Evolutionary conservation across 225 moss, liverwort and hornwort genomes (phyloP).

Genomic region (Polytrichum formosum): DNA sequence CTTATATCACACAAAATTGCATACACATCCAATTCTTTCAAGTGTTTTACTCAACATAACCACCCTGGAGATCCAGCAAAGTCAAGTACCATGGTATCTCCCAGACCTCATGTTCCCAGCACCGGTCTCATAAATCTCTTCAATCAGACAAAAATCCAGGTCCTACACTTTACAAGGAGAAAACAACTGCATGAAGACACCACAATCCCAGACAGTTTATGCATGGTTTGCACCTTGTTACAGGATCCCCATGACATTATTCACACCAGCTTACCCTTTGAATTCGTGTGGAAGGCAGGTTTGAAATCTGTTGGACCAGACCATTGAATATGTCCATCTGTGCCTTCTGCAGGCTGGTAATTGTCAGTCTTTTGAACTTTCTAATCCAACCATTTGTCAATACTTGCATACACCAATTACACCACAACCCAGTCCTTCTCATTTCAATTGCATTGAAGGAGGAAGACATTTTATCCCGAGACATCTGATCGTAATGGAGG

Average conservation of each 20-base stretch:
- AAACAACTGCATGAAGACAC: neutral
- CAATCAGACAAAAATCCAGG: too few species aligned
- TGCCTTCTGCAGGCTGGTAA: conserved; percentile 14
- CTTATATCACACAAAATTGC: too few species aligned
- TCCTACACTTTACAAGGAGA: neutral
- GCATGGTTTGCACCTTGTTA: too few species aligned
- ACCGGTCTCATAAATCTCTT: too few species aligned
- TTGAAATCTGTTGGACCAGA: conserved; percentile 7
- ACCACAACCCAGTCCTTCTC: neutral
- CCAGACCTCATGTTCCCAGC: neutral
- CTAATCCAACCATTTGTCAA: conserved; percentile 1
- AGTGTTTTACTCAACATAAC: neutral
- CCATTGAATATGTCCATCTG: conserved; percentile 7
- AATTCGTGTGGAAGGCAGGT: neutral
- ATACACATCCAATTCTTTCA: too few species aligned
- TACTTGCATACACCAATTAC: conserved; percentile 1
- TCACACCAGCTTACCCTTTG: conserved; percentile 8
- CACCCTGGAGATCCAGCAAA: neutral
- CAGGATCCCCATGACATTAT: too few species aligned
- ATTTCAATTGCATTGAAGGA: too few species aligned
- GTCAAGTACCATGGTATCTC: neutral
- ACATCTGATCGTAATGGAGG: too few species aligned
- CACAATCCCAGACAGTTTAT: neutral
- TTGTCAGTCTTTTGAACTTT: conserved; percentile 3
- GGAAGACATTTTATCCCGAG: too few species aligned